Evolutionary conservation across 202 grass and related monocot genomes (phyloP).

Genomic region (Carex sylvatica): DNA sequence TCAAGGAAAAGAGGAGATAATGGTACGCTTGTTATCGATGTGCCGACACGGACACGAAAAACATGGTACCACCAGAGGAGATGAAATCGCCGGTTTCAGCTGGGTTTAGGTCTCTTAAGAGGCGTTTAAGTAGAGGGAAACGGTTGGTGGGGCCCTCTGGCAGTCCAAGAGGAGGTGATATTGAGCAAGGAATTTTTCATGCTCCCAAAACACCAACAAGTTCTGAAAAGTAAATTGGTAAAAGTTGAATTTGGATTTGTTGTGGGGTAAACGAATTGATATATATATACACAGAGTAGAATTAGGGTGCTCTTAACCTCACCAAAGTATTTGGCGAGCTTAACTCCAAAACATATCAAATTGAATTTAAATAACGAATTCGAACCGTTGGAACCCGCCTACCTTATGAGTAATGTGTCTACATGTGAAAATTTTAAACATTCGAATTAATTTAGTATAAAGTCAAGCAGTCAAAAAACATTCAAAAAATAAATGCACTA

Average conservation of each 20-base stretch:
- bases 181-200: conserved; percentile 63
- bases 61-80: conserved; percentile 31
- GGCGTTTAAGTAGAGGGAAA: conserved; percentile 57
- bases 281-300: no score
- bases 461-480: no score
- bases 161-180: conserved; percentile 49
- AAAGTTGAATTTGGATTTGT: background rate
- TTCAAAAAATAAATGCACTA: no score
- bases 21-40: conserved; percentile 59
- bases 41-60: conserved; percentile 29
- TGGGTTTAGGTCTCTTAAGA: conserved; percentile 47
- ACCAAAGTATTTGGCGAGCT: no score
- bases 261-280: background rate
- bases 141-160: conserved; percentile 41
- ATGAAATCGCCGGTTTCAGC: conserved; percentile 53
- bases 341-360: no score
- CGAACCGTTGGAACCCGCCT: no score
- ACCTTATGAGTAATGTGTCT: no score
- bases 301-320: no score
- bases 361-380: no score
- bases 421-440: no score
- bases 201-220: conserved; percentile 51
- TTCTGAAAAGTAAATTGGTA: conserved; percentile 32
- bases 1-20: conserved; percentile 27
- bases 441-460: no score